Base-by-base conservation (phyloP, 192 early-diverging fungal species). In the Backusella circina region DNA sequence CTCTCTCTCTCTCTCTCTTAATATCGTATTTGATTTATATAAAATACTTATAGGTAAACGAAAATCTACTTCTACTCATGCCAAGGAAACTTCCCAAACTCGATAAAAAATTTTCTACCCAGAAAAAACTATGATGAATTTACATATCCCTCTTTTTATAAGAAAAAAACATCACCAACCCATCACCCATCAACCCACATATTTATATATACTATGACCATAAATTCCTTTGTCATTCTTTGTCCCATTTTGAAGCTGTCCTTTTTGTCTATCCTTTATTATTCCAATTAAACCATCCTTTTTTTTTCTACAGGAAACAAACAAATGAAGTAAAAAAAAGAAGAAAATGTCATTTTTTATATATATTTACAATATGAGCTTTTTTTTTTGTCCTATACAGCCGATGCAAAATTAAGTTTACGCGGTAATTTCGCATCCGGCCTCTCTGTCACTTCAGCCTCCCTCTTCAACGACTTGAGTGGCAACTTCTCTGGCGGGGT, bases 401-500 rank as follows among this genome's bases (percentile, higher is more conserved):
- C 54, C n/a, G 51, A 18, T 10, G 54, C 54, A 28, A 61, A 61
- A 28, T 61, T 61, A 61, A 28, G 54, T 3, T 61, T 61, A 13
- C 54, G 54, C 23, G 54, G 54, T 28, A 61, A 61, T 28, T 61
- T 61, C 9, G 54, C 21, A 61, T 61, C 54, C 54, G 13, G 26
- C 23, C 26, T 61, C 2, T 61, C 26, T 2, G 26, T 9, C 12
- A 26, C 54, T 9, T 61, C 10, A 12, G 9, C 28, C 21, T 26
- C 26, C 13, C 12, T 54, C 51, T 54, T 61, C 23, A 28, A 12
- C 54, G 94, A 93, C 54, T 61, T 61, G 23, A 61, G 26, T 9
- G 94, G 94, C 18, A 95, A 78, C 33, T 90, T 89, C 15, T 87
- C 86, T 0, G 91, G 88, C 7, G 82, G 70, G 3, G 94, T 95